Base-by-base conservation (phyloP, 768 basidiomycete species). In the Amanita phalloides region DNA sequence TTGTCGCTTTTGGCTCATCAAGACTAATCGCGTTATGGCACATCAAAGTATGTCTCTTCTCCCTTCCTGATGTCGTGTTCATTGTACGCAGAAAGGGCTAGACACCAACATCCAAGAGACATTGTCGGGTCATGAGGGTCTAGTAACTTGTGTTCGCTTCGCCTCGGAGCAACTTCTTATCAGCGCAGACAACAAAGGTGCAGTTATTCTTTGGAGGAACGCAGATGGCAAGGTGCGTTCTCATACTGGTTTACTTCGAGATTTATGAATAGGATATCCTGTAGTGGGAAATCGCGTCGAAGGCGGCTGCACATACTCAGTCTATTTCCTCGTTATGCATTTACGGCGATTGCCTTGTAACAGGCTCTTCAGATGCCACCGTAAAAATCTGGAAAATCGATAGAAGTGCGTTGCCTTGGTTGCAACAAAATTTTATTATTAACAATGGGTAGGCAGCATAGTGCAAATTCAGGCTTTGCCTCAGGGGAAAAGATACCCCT, bases 301-400 rank as follows among this genome's bases (percentile, higher is more conserved):
- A 66, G 28, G 56, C 76, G 2, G 66, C 81, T 53, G 88, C 82
- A 0, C 94, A 97, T 64, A 55, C 66, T 14, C 74, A 78, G 48
- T 74, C 88, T 1, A 76, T 97, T 26, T 85, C 89, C 10, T 73
- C 84, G 2, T 63, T 97, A 3, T 78, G 74, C 37, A 69, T 73
- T 1, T 67, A 72, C 47, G 71, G 68, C 13, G 63, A 70, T 41
- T 66, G 71, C 33, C 54, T 94, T 7, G 73, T 84, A 2, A 90
- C 90, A 0, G 92, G 89, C 1, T 82, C 87, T 13, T 95, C 93
- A 0, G 93, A 97, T 64, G 79, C 82, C 1, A 67, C 68, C 1
- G 73, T 94, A 39, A 90, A 87, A 64, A 69, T 90, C 25, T 97
- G 90, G 90, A 65, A 66, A 28, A 44, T 83, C 17, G 43, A 23